Conservation (phyloP, 441 rosid species). For the Geranium incanum region DNA sequence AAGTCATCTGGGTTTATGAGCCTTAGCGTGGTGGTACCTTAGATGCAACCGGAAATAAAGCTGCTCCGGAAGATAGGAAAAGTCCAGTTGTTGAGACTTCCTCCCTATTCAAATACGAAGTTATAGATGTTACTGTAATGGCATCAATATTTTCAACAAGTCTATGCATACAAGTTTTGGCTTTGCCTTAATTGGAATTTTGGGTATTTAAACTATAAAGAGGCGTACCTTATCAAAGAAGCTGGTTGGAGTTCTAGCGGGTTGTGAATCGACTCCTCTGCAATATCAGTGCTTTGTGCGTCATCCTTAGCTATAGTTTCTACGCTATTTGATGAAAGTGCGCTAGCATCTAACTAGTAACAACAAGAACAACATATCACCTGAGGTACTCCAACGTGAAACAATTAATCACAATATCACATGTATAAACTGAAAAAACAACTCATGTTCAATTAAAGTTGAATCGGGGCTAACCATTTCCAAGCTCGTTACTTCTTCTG, state of each 20-base stretch:
- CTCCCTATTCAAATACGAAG: conserved; percentile 40
- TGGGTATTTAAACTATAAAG: background rate
- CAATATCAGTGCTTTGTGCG: conserved; percentile 18
- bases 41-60: conserved; percentile 44
- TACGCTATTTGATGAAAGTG: conserved; percentile 25
- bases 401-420: background rate
- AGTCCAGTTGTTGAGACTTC: conserved; percentile 29
- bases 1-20: conserved; percentile 3
- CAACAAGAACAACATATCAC: conserved; percentile 5
- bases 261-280: conserved; percentile 21
- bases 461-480: conserved; percentile 31
- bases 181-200: background rate
- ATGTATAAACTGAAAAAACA: background rate
- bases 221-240: conserved; percentile 32
- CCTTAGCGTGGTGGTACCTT: conserved; percentile 39
- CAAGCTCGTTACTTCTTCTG: conserved; percentile 21
- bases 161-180: background rate
- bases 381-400: background rate
- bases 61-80: conserved; percentile 50
- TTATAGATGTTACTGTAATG: background rate
- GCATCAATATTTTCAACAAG: background rate
- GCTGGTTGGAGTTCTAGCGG: conserved; percentile 23
- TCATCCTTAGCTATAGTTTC: conserved; percentile 28
- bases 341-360: conserved; percentile 26
- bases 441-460: conserved; percentile 12